phyloP scores from a whole-genome alignment of 1,139 yeast species.

The Protomyces inouyei region DNA sequence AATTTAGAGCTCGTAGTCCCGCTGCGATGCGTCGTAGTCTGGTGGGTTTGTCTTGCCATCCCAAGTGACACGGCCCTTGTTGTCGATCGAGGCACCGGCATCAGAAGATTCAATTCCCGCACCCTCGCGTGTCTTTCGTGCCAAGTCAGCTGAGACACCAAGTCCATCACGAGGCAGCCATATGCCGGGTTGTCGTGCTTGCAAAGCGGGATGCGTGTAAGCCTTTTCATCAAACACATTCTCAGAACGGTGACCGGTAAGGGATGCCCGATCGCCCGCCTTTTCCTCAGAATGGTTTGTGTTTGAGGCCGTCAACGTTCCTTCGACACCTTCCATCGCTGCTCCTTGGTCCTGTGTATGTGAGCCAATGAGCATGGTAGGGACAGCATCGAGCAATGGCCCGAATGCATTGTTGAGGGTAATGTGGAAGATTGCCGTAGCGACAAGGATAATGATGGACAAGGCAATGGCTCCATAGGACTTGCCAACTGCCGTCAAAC shows the following conservation, averaged over 20 bases:
- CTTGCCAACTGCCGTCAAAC: constrained; percentile 81
- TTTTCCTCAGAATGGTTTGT: constrained; percentile 21
- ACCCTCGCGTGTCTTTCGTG: constrained; percentile 43
- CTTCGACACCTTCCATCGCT: constrained; percentile 8
- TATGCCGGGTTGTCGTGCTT: constrained; percentile 60
- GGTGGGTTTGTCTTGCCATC: constrained; percentile 67
- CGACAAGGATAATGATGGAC: constrained; percentile 58
- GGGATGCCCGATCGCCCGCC: constrained; percentile 1
- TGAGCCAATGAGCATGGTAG: constrained; percentile 49
- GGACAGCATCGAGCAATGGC: constrained; percentile 61
- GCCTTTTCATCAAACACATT: constrained; percentile 22
- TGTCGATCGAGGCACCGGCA: constrained; percentile 59
- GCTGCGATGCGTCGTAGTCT: constrained; percentile 76
- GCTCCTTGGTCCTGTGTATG: constrained; percentile 6
- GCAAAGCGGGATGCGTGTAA: constrained; percentile 68
- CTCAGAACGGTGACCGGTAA: background rate
- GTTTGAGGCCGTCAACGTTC: background rate
- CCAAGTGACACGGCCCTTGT: constrained; percentile 53
- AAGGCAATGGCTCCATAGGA: constrained; percentile 91
- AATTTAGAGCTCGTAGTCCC: constrained; percentile 58
- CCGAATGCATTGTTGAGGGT: constrained; percentile 60
- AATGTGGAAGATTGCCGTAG: constrained; percentile 63
- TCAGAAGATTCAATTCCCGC: constrained; percentile 54
- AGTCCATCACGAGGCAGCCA: constrained; percentile 87
- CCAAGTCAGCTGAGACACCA: constrained; percentile 66